Conservation (phyloP, 1,284 basidiomycete genomes). For the Phellopilus nigrolimitatus region DNA sequence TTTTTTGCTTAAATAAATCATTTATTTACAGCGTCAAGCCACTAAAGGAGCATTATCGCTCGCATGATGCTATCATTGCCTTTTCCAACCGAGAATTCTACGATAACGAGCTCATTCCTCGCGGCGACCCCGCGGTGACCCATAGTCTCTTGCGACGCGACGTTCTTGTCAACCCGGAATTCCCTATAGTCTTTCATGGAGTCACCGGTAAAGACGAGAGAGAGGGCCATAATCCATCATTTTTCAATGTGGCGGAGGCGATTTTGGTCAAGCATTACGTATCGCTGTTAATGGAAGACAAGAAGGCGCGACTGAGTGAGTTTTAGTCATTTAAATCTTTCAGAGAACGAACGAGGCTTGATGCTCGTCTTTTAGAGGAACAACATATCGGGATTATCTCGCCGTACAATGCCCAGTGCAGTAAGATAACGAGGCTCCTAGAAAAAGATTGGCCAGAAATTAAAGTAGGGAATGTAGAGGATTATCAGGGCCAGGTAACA, state of each 20-base stretch:
- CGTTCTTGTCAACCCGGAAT: conserved; percentile 40
- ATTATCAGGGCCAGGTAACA: conserved; percentile 65
- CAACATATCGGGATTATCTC: conserved; percentile 58
- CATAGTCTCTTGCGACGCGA: conserved; percentile 36
- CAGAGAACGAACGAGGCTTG: background rate
- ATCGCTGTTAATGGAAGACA: conserved; percentile 28
- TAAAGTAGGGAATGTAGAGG: conserved; percentile 62
- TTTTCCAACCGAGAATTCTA: conserved; percentile 59
- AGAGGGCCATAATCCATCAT: conserved; percentile 59
- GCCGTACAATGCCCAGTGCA: conserved; percentile 56
- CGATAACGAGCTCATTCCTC: conserved; percentile 43
- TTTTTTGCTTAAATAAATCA: background rate
- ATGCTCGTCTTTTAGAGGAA: conserved; percentile 23
- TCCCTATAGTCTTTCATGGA: conserved; percentile 57
- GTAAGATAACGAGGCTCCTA: conserved; percentile 40
- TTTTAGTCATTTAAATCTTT: conserved; percentile 2
- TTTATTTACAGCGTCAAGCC: conserved; percentile 46
- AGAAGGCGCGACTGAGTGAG: conserved; percentile 27
- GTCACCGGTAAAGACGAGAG: conserved; percentile 56
- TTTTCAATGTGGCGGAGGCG: conserved; percentile 59
- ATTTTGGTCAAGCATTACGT: conserved; percentile 50
- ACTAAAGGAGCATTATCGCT: conserved; percentile 55
- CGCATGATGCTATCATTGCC: conserved; percentile 48
- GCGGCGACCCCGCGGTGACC: conserved; percentile 38
- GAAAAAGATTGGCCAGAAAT: conserved; percentile 32